Percentiles rank a stretch among this genome's conserved stretches.
phyloP scores from a whole-genome alignment of 129 eudicot genomes.

The Kitagawia praeruptora region DNA sequence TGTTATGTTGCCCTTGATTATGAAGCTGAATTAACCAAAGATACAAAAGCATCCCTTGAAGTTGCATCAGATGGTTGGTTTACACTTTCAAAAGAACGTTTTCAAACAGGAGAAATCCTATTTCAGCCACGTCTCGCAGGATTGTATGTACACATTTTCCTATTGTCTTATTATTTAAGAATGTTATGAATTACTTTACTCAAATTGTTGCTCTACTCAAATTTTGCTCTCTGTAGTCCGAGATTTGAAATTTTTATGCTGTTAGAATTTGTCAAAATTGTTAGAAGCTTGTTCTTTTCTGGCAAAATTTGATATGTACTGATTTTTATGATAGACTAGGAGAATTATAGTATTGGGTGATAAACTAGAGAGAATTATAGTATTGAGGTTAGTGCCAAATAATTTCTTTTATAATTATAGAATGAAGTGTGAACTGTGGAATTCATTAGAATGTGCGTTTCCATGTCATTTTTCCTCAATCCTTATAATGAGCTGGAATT shows the following conservation, averaged over 20 bases:
- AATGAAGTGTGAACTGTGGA: neutral
- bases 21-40: conserved; percentile 73
- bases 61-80: conserved; percentile 60
- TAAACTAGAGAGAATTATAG: too few species aligned
- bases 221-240: neutral
- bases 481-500: neutral
- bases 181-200: neutral
- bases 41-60: conserved; percentile 63
- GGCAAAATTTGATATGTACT: neutral
- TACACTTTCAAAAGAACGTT: conserved; percentile 78
- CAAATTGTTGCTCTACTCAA: neutral
- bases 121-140: conserved; percentile 96
- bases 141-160: conserved; percentile 50
- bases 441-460: neutral
- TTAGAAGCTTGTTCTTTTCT: neutral
- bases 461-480: neutral
- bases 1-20: conserved; percentile 94
- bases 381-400: neutral
- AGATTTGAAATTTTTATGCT: neutral
- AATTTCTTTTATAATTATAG: neutral
- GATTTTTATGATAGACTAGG: neutral
- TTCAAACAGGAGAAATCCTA: conserved; percentile 90
- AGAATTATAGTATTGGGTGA: neutral
- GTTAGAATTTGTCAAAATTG: neutral
- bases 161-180: neutral